phyloP scores from a whole-genome alignment of 208 protist species.

The Wallacemonas sp. region DNA sequence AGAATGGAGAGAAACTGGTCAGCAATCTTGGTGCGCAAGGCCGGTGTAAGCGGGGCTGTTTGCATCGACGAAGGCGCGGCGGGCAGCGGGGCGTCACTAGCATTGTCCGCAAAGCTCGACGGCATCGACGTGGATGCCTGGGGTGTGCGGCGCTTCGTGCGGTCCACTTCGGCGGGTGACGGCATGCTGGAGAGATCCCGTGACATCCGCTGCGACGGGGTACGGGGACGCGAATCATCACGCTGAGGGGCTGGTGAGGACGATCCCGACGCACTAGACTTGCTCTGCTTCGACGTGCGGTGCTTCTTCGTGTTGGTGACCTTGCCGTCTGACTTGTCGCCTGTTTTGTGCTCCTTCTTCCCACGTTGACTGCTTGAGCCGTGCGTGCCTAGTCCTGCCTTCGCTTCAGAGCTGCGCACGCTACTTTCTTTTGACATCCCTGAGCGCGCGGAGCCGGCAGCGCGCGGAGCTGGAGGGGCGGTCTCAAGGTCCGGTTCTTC shows the following conservation, averaged over 20 bases:
- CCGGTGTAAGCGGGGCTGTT: conserved; percentile 28
- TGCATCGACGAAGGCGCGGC: conserved; percentile 14
- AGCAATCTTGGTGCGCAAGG: conserved; percentile 49
- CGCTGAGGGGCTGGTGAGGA: background rate
- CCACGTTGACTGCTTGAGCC: background rate
- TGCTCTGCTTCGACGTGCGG: conserved; percentile 9
- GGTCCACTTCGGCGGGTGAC: conserved; percentile 10
- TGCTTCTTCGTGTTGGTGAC: background rate
- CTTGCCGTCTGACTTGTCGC: background rate
- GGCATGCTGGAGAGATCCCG: background rate
- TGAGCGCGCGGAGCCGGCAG: background rate
- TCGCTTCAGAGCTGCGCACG: conserved; percentile 8
- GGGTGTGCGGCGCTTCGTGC: conserved; percentile 5
- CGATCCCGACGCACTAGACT: background rate
- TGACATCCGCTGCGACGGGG: background rate
- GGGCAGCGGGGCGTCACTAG: conserved; percentile 6
- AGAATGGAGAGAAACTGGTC: conserved; percentile 78
- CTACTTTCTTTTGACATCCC: background rate
- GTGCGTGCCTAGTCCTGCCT: background rate
- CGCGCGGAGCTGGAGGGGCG: conserved; percentile 9
- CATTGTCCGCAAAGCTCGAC: background rate
- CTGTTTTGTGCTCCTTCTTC: background rate
- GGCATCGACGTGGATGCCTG: background rate
- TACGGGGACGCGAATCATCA: background rate
- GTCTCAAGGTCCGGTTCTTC: conserved; percentile 33